These are phyloP conservation scores for Beverwykella pulmonaria DNA, from an alignment of 495 filamentous ascomycete genomes.

Conservation along the genomic window DNA sequence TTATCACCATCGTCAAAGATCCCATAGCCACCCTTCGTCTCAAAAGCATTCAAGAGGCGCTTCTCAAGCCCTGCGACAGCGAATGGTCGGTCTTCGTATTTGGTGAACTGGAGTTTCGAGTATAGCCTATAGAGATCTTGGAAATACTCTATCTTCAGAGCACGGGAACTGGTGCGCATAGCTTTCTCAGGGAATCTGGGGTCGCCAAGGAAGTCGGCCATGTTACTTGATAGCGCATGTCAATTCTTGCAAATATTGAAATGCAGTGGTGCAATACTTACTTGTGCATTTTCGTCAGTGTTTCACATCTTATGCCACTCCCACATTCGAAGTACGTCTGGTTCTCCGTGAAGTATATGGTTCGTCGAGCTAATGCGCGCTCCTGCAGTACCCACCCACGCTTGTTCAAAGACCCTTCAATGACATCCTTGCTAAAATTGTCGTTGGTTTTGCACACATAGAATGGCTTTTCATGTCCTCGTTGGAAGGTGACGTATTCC, in stretches of 20 bases:
- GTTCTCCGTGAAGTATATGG: conserved; percentile 48
- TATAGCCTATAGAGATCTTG: conserved; percentile 43
- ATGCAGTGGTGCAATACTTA: conserved; percentile 32
- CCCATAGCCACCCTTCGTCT: conserved; percentile 27
- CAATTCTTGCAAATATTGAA: too few relatives aligned
- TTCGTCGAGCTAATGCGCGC: conserved; percentile 46
- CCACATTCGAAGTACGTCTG: conserved; percentile 53
- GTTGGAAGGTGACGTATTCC: background rate
- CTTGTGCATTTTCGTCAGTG: conserved; percentile 42
- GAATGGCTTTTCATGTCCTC: background rate
- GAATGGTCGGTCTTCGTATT: conserved; percentile 37
- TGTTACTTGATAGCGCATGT: conserved; percentile 3
- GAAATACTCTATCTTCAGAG: conserved; percentile 10
- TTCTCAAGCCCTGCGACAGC: conserved; percentile 44
- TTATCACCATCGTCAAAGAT: conserved; percentile 17
- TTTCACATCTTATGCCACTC: conserved; percentile 46
- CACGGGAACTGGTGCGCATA: conserved; percentile 32
- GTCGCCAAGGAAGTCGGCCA: conserved; percentile 44
- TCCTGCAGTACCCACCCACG: too few relatives aligned
- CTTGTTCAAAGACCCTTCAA: conserved; percentile 42
- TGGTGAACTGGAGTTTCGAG: conserved; percentile 41
- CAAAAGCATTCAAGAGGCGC: conserved; percentile 35
- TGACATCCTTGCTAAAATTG: conserved; percentile 38
- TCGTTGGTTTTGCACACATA: conserved; percentile 10
- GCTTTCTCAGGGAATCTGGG: conserved; percentile 42